Conservation (phyloP, 495 filamentous ascomycete genomes). For the Penicillium roqueforti region DNA sequence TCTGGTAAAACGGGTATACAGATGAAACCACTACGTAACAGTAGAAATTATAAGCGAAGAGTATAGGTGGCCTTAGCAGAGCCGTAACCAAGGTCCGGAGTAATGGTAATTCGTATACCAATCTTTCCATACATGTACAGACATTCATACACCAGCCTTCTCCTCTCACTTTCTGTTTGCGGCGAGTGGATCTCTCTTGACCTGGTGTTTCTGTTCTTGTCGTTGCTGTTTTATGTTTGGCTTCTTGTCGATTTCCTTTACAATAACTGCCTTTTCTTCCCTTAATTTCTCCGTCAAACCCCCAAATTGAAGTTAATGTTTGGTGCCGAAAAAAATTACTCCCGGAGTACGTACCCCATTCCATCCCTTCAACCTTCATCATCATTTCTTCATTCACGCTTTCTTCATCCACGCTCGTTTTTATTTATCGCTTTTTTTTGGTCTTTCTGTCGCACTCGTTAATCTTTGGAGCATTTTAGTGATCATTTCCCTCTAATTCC, state of each 20-base stretch:
- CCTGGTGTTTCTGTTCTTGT: neutral
- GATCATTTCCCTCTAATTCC: conserved; percentile 14
- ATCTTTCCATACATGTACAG: neutral
- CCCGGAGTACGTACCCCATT: conserved; percentile 22
- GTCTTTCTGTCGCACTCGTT: conserved; percentile 22
- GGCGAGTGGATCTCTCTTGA: neutral
- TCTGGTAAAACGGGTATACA: neutral
- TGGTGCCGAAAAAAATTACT: conserved; percentile 11
- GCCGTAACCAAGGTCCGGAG: neutral
- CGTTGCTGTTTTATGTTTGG: neutral
- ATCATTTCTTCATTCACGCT: conserved; percentile 33
- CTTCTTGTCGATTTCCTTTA: conserved; percentile 2
- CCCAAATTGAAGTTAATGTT: neutral
- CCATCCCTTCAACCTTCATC: conserved; percentile 22
- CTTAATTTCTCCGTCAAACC: conserved; percentile 7
- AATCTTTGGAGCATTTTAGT: conserved; percentile 18
- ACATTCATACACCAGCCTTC: neutral
- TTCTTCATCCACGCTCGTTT: conserved; percentile 36
- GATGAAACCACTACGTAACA: neutral
- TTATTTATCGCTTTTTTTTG: conserved; percentile 16
- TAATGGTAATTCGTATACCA: conserved; percentile 1
- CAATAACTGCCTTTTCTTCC: conserved; percentile 3
- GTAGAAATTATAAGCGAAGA: neutral
- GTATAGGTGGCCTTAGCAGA: conserved; percentile 24
- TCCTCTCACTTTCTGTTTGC: conserved; percentile 1